Evolutionary conservation across 2,329 filamentous ascomycete genomes (phyloP).

Genomic region (Cladobotryum protrusum): DNA sequence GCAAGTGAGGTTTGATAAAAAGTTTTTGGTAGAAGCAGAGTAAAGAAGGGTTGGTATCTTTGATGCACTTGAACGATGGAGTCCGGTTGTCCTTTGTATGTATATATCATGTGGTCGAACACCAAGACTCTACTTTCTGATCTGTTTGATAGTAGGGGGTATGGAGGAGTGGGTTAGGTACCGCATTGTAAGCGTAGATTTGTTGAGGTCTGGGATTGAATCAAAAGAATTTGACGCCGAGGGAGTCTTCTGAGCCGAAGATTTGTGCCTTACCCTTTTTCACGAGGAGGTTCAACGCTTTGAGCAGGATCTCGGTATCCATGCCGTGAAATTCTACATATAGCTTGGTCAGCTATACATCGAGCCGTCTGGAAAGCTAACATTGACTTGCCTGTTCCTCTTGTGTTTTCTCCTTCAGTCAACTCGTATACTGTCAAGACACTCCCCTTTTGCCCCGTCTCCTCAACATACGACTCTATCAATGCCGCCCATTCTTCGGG

Average conservation of each 20-base stretch:
- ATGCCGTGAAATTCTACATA: constrained; percentile 77
- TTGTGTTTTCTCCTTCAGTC: constrained; percentile 74
- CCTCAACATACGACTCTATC: constrained; percentile 76
- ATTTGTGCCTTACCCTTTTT: constrained; percentile 90
- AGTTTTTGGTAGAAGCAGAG: constrained; percentile 44
- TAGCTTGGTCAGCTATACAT: background rate
- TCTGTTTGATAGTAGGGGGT: background rate
- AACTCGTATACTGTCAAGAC: constrained; percentile 93
- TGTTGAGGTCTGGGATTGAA: background rate
- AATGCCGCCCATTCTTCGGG: constrained; percentile 84
- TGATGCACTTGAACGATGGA: constrained; percentile 15
- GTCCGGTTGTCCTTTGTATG: constrained; percentile 9
- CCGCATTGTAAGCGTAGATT: background rate
- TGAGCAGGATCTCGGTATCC: constrained; percentile 73
- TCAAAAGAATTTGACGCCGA: constrained; percentile 96
- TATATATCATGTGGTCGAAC: background rate
- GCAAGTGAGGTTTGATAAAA: constrained; percentile 60
- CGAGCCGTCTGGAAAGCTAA: background rate
- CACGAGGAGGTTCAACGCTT: constrained; percentile 72
- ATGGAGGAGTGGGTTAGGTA: background rate
- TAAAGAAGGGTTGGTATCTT: background rate
- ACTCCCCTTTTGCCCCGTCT: constrained; percentile 78
- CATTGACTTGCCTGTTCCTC: constrained; percentile 52
- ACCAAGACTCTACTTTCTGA: background rate
- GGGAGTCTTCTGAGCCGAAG: constrained; percentile 81